Percentiles rank a stretch among this genome's conserved stretches.
Conservation (phyloP, 192 early-diverging fungal genomes). For the Linnemannia exigua region DNA sequence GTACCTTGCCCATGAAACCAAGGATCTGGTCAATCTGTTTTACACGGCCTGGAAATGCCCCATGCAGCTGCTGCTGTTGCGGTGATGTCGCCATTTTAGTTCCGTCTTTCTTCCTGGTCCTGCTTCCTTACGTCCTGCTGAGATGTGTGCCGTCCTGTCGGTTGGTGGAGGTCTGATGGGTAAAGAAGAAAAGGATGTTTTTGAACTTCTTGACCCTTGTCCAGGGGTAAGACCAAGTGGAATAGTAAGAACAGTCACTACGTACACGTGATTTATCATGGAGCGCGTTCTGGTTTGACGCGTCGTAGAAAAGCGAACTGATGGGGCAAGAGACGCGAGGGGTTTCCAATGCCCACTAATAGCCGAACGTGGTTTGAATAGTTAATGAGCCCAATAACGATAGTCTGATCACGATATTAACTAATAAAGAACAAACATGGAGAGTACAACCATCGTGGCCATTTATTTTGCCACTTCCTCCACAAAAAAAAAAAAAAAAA, state of each 20-base stretch:
- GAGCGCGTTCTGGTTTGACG: neutral
- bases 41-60: constrained; percentile 58
- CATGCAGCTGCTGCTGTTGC: constrained; percentile 34
- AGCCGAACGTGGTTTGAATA: neutral
- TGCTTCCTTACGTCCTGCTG: neutral
- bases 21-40: constrained; percentile 61
- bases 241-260: no score
- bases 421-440: neutral
- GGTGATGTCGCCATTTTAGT: neutral
- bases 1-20: constrained; percentile 61
- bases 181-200: no score
- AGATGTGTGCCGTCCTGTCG: neutral
- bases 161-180: no score
- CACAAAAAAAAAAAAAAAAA: neutral
- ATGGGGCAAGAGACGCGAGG: neutral
- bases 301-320: neutral
- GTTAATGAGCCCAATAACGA: neutral
- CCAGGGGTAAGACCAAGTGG: no score
- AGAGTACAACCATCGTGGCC: neutral
- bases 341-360: neutral
- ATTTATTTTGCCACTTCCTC: neutral
- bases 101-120: neutral
- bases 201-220: no score
- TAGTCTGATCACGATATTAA: neutral
- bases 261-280: neutral